Evolutionary conservation across 257 asterid species (phyloP).

Genomic region (Solanum chilense): DNA sequence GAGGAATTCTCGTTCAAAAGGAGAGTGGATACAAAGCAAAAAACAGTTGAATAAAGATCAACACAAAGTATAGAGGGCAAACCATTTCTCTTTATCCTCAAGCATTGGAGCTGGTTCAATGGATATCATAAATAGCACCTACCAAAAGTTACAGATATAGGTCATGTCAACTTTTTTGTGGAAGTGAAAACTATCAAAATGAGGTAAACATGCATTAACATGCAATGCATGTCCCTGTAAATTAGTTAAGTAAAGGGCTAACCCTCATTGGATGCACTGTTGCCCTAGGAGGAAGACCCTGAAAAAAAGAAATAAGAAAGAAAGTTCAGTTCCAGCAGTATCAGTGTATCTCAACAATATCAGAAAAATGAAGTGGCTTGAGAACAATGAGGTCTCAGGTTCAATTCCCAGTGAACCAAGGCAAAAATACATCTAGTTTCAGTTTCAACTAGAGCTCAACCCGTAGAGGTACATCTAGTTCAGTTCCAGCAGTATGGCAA

Average conservation of each 20-base stretch:
- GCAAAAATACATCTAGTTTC: background rate
- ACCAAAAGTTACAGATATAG: slow-evolving; percentile 14
- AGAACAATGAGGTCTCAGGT: background rate
- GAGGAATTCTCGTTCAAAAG: background rate
- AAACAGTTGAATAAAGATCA: background rate
- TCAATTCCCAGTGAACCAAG: background rate
- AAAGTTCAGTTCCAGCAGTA: background rate
- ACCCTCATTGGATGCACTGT: slow-evolving; percentile 99
- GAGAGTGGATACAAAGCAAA: background rate
- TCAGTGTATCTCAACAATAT: background rate
- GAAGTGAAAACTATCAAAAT: background rate
- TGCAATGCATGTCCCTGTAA: background rate
- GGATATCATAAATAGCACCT: slow-evolving; percentile 96
- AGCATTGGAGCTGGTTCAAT: slow-evolving; percentile 99
- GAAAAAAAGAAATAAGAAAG: slow-evolving; percentile 16
- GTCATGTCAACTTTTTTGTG: background rate
- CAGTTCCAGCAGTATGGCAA: background rate
- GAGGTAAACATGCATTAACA: background rate
- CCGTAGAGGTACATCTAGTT: background rate
- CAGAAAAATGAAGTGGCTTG: background rate
- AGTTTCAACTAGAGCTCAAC: background rate
- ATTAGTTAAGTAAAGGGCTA: slow-evolving; percentile 18
- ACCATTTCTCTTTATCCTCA: slow-evolving; percentile 98
- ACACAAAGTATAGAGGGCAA: slow-evolving; percentile 17
- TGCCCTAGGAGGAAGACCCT: slow-evolving; percentile 98